Base-by-base conservation (phyloP, 345 rosid genomes). In the Erysimum cheiranthoides region DNA sequence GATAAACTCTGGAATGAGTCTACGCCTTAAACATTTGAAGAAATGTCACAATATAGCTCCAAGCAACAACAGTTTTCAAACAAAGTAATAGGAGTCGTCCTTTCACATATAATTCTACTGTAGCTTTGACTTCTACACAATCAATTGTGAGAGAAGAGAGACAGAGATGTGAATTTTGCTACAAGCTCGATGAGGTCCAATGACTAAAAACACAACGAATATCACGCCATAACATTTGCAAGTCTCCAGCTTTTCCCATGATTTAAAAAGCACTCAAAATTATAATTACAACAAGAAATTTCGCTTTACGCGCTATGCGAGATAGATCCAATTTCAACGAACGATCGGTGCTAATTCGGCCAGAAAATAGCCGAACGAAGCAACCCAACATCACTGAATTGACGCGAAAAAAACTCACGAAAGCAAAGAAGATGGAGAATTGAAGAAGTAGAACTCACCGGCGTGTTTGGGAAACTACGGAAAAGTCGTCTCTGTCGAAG, bases 401-500 rank as follows among this genome's bases (percentile, higher is more conserved):
- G 35, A 60, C 14, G 54, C 8, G 1, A n/a, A 0, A 39, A 5
- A 35, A 39, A 4, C 10, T n/a, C 4, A 28, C 2, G 21, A 60
- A 64, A 17, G 18, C 12, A 46, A 30, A n/a, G 53, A 60, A 42
- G 12, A 51, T 6, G 10, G 16, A 51, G 47, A 28, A 53, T 10
- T 11, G 38, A 64, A 71, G 66, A 69, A 69, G 1, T n/a, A 46
- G 53, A 77, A 46, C 80, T 70, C 42, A 70, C 80, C 63, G 10
- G 75, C 16, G 34, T 27, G 27, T n/a, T 3, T 51, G n/a, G 0
- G 11, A 5, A 18, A 45, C 21, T 3, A 62, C 6, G 47, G 56
- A 56, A 61, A 77, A 70, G 76, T 70, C 76, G 76, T 64, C 80
- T 77, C 18, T 14, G 45, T 28, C 12, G 71, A 77, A 63, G 61